Conservation (phyloP, 108 stramenopile genomes). For the Nannochloropsis oceanica region DNA sequence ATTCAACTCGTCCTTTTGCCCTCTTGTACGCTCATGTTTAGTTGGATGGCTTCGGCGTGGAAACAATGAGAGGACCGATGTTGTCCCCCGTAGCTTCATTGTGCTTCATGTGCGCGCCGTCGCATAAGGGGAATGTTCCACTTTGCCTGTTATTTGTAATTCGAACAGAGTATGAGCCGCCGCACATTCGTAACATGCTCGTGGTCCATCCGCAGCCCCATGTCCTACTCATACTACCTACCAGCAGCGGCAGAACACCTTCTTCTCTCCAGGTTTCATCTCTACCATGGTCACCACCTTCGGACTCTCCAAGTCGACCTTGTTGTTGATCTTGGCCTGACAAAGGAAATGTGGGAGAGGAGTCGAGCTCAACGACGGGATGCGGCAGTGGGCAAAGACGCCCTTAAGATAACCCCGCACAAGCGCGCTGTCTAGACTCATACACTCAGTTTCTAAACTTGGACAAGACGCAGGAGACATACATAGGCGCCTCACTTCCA, state of each 20-base stretch:
- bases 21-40: neutral
- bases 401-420: too few species aligned
- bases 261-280: conserved; percentile 10
- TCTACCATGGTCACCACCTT: conserved; percentile 21
- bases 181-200: neutral
- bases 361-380: neutral
- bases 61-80: conserved; percentile 76
- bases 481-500: too few species aligned
- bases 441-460: too few species aligned
- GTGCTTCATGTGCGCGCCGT: conserved; percentile 59
- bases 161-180: neutral
- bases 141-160: conserved; percentile 45
- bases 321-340: neutral
- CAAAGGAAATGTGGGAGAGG: neutral
- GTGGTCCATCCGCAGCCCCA: too few species aligned
- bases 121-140: conserved; percentile 64
- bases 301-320: conserved; percentile 4
- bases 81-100: conserved; percentile 70
- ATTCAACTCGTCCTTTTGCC: too few species aligned
- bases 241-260: conserved; percentile 23
- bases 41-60: neutral
- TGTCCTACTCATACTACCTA: too few species aligned
- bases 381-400: too few species aligned
- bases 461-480: too few species aligned
- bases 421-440: too few species aligned